These are phyloP conservation scores for Elongisporangium senticosum DNA, from an alignment of 352 stramenopile species.

Conservation along the genomic window DNA sequence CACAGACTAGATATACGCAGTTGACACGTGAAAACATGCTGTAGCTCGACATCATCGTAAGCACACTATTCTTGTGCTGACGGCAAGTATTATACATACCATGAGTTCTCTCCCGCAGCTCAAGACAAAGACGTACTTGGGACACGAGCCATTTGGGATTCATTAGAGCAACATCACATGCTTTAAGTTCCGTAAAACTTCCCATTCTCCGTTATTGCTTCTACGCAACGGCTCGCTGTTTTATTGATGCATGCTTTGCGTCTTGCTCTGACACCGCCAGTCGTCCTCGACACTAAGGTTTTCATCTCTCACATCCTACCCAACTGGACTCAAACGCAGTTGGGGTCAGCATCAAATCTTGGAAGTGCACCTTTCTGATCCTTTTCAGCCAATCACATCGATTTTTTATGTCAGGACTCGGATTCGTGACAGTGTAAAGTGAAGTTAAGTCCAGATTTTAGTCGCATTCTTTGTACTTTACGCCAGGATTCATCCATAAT, in stretches of 20 bases:
- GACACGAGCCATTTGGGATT: neutral
- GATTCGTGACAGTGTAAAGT: neutral
- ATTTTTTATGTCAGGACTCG: too few species aligned
- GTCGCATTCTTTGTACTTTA: neutral
- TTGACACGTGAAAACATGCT: neutral
- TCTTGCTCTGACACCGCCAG: neutral
- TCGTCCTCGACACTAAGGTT: neutral
- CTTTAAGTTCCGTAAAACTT: too few species aligned
- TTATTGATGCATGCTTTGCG: neutral
- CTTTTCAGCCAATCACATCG: neutral
- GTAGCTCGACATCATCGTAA: too few species aligned
- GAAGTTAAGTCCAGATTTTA: neutral
- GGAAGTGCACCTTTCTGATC: neutral
- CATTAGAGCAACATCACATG: neutral
- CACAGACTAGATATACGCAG: neutral
- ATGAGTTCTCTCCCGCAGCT: neutral
- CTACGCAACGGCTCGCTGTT: neutral
- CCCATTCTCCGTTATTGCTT: neutral
- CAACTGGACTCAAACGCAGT: neutral
- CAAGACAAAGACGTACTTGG: neutral
- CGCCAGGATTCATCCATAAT: neutral
- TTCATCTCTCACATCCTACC: neutral
- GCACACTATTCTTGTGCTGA: too few species aligned
- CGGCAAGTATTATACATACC: neutral
- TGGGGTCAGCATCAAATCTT: neutral